Percentiles rank a stretch among this genome's conserved stretches.
Conservation (phyloP, 164 flowering plant species). For the Saururus chinensis region DNA sequence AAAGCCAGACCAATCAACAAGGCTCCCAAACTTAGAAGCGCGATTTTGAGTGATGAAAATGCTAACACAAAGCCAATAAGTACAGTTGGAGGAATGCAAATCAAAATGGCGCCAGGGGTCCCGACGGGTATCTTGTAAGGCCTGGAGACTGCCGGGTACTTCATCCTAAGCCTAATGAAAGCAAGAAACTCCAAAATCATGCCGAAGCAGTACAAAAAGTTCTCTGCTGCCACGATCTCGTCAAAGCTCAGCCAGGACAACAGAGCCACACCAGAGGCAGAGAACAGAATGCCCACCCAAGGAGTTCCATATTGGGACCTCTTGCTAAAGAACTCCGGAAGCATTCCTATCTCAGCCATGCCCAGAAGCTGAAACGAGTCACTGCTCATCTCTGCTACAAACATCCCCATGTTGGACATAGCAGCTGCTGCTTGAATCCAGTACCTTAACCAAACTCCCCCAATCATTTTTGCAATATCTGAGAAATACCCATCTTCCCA, state of each 20-base stretch:
- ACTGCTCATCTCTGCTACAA: conserved; percentile 57
- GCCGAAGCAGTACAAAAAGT: conserved; percentile 45
- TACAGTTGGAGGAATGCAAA: conserved; percentile 42
- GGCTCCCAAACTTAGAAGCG: conserved; percentile 27
- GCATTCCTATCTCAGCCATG: conserved; percentile 56
- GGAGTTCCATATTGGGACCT: conserved; percentile 51
- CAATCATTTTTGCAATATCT: conserved; percentile 35
- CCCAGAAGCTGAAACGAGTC: conserved; percentile 53
- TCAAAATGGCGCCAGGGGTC: conserved; percentile 31
- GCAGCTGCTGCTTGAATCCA: conserved; percentile 52
- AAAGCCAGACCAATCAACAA: conserved; percentile 30
- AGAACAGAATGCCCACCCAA: conserved; percentile 37
- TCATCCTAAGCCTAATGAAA: conserved; percentile 35
- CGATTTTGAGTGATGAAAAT: conserved; percentile 30
- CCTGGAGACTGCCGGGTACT: conserved; percentile 29
- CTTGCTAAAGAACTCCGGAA: conserved; percentile 37
- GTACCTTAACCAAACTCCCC: conserved; percentile 44
- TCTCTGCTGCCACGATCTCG: conserved; percentile 50
- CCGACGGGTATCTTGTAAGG: conserved; percentile 50
- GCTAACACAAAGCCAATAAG: conserved; percentile 37
- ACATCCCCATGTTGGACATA: conserved; percentile 51
- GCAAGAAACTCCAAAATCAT: conserved; percentile 49
- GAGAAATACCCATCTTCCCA: conserved; percentile 56
- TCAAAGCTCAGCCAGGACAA: conserved; percentile 51
- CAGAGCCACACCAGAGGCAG: conserved; percentile 42